Evolutionary conservation across 306 rosid species (phyloP).

Genomic region (Pyrus betulifolia): DNA sequence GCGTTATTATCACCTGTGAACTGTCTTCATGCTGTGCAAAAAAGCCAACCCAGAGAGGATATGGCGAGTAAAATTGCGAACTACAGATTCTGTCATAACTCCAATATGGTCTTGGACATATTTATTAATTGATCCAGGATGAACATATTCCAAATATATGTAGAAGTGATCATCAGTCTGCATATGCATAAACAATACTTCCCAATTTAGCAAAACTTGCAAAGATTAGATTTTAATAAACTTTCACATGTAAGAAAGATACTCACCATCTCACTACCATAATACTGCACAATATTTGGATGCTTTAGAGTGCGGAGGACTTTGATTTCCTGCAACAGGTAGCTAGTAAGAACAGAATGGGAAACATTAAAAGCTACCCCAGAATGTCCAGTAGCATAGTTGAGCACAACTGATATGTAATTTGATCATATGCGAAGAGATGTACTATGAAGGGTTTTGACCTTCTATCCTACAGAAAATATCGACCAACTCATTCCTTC

Average conservation of each 20-base stretch:
- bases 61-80: slow-evolving; percentile 83
- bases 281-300: slow-evolving; percentile 82
- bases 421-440: background rate
- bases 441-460: background rate
- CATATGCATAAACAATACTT: slow-evolving; percentile 8
- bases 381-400: background rate
- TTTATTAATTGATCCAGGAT: slow-evolving; percentile 80
- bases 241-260: slow-evolving; percentile 7
- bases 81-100: slow-evolving; percentile 71
- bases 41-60: slow-evolving; percentile 75
- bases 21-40: slow-evolving; percentile 64
- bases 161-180: slow-evolving; percentile 69
- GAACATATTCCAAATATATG: slow-evolving; percentile 84
- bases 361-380: background rate
- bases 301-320: slow-evolving; percentile 64
- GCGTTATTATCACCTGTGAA: slow-evolving; percentile 63
- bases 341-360: slow-evolving; percentile 7
- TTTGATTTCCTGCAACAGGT: slow-evolving; percentile 69
- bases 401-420: background rate
- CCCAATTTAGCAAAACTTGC: slow-evolving; percentile 5
- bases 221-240: background rate
- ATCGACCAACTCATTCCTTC: background rate
- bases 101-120: slow-evolving; percentile 65
- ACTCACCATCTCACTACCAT: slow-evolving; percentile 83
- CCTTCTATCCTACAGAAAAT: background rate